Base-by-base conservation (phyloP, 139 green algal species). In the Edaphochlamys debaryana region DNA sequence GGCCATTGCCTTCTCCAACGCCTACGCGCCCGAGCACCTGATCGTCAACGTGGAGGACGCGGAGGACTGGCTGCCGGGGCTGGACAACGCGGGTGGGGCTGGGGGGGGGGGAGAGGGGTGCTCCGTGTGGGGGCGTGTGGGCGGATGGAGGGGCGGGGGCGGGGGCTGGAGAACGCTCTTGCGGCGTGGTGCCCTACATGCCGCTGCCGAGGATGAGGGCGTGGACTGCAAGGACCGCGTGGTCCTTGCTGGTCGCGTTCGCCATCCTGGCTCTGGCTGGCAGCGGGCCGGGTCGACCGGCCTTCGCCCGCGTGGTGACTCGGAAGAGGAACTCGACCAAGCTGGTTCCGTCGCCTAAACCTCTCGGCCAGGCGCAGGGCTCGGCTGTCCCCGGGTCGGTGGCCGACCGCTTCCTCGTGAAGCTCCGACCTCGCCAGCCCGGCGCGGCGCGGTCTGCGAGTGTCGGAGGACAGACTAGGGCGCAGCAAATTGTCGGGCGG, bases 11-110 rank as follows among this genome's bases (percentile, higher is more conserved):
- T 95, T 99, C 76, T 97, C 92, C 87, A 99, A 99, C 87, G 36
- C 79, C 34, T 99, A 99, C 79, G 97, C 97, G 2, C 96, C 97
- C 4, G 97, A 99, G 94, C 97, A 99, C 89, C 89, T 99, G 9
- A 99, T 99, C 67, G 86, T 99, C 23, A 99, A 99, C 86, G 86
- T 92, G 37, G 93, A 93, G 20, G 94, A 99, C 76, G 94, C 96
- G 22, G 90, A 98, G 89, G 85, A 86, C 5, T 98, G 92, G 93
- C 89, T 99, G 82, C 91, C 92, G 0, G 75, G 88, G 32, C 85
- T 99, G 20, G 87, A 96, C 72, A 97, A 99, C 77, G 97, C 97
- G 36, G 82, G 82, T 87, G 50, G 8, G 82, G 17, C 29, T 3
- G 69, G 66, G 15, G n/a, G 1, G 66, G 34, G 66, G 0, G 30